Percentiles rank a stretch among this genome's conserved stretches.
Evolutionary conservation across 108 stramenopile genomes (phyloP).

Genomic region (Cyclostephanos tholiformis): DNA sequence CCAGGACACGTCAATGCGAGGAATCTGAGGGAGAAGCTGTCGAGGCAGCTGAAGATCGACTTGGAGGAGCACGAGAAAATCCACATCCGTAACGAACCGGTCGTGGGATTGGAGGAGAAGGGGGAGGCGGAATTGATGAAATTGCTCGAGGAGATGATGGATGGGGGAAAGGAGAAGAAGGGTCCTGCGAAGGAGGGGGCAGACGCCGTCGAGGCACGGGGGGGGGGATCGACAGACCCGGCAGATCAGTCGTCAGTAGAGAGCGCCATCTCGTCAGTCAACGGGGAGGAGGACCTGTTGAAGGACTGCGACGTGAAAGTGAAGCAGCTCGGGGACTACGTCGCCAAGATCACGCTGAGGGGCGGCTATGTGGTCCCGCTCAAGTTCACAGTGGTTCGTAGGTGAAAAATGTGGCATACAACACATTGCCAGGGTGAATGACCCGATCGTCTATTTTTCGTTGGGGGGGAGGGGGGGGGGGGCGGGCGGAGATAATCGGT

Average conservation of each 20-base stretch:
- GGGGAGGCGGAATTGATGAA: constrained; percentile 56
- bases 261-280: background rate
- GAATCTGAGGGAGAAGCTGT: constrained; percentile 70
- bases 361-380: constrained; percentile 76
- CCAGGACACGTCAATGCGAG: constrained; percentile 71
- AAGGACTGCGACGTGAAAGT: constrained; percentile 57
- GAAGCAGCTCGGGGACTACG: constrained; percentile 69
- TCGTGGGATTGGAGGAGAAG: constrained; percentile 49
- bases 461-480: no score
- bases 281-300: constrained; percentile 4
- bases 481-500: background rate
- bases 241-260: background rate
- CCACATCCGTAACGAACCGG: constrained; percentile 55
- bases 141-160: constrained; percentile 52
- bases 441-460: no score
- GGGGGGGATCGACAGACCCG: background rate
- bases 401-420: constrained; percentile 30
- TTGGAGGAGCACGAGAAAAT: constrained; percentile 75
- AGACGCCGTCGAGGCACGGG: background rate
- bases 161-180: constrained; percentile 16
- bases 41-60: constrained; percentile 86
- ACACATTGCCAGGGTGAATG: background rate
- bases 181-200: background rate
- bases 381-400: constrained; percentile 53
- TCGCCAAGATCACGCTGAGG: constrained; percentile 71